Base-by-base conservation (phyloP, 805 yeast species). In the Blastobotrys chiropterorum region DNA sequence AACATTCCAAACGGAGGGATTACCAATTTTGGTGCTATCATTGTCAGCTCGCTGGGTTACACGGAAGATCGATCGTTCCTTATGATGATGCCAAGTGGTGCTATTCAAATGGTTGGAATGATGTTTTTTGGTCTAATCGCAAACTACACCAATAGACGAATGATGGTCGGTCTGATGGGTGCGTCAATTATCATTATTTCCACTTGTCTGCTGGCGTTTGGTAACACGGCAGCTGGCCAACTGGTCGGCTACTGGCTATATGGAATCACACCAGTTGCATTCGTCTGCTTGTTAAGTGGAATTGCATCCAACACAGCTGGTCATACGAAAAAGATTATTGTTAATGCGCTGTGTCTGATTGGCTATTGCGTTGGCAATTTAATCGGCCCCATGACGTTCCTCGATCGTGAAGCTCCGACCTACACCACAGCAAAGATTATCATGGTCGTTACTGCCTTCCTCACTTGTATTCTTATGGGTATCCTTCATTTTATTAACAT, bases 371-470 rank as follows among this genome's bases (percentile, higher is more conserved):
- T 80, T 46, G 86, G 88, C 14, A 81, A 83, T 63, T 70, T 85
- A 41, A 77, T 83, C 52, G 92, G 90, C 1, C 90, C 94, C 3
- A 89, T 83, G 66, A 74, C 86, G 16, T 86, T 85, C 69, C 74
- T 72, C 53, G 66, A 76, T 0, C 57, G 67, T 2, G 79, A 83
- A 53, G 82, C 80, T 15, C 90, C 90, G 4, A 62, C 66, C 40
- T 86, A 84, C 60, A 67, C 45, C 71, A 80, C 74, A 72, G 59
- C 59, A 75, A 85, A 43, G 76, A 82, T 31, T 72, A 81, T 66
- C 72, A 78, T 49, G 80, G 57, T 54, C 67, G 85, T 53, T 70
- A 73, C 83, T 2, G 77, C 78, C 47, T 67, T 73, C 41, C 74
- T 72, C 0, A 57, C 53, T 14, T 49, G 72, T 74, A 54, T 65